Evolutionary conservation across 2,329 filamentous ascomycete species (phyloP), one percentile per base, ranked within the genome.

Genomic region (Sarocladiaceae sp.): DNA sequence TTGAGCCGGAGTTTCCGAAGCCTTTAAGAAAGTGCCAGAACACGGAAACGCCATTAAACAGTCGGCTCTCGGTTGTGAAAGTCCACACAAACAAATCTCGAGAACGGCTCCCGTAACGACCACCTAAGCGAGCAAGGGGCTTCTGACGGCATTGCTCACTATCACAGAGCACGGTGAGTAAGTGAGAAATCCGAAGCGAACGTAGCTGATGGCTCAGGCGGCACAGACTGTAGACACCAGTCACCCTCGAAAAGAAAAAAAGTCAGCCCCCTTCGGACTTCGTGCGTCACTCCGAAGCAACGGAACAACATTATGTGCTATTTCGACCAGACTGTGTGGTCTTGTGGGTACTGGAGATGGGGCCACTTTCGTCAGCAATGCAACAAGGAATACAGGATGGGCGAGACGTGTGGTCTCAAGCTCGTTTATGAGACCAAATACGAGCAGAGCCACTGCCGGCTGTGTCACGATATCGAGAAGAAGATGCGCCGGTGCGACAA

Each of bases 341-440:
- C 71, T 53, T 97, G 93, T 74, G 88, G 88, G 64, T 93, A 90
- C 79, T 96, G 88, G 86, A 90, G 91, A 71, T 97, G 92, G 92
- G 88, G 90, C 59, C 87, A 87, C 73, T 97, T 97, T 76, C 85
- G 88, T 59, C 83, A 92, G 70, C 92, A 96, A 68, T 97, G 93
- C 79, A 86, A 88, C 70, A 91, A 90, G 71, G 93, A 97, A 70
- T 95, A 96, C 74, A 88, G 93, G 59, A 96, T 89, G 59, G 93
- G 93, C 63, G 93, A 97, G 77, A 97, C 93, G 33, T 97, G 93
- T 72, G 93, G 93, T 56, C 86, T 96, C 74, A 96, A 90, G 73
- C 82, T 96, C 58, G 86, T 96, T 65, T 91, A 88, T 75, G 75
- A 83, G 60, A 92, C 89, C 23, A 77, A 82, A 57, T 75, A 76